Percentiles rank a stretch among this genome's conserved stretches.
phyloP scores from a whole-genome alignment of 148 eudicot species.

The Bassia scoparia region DNA sequence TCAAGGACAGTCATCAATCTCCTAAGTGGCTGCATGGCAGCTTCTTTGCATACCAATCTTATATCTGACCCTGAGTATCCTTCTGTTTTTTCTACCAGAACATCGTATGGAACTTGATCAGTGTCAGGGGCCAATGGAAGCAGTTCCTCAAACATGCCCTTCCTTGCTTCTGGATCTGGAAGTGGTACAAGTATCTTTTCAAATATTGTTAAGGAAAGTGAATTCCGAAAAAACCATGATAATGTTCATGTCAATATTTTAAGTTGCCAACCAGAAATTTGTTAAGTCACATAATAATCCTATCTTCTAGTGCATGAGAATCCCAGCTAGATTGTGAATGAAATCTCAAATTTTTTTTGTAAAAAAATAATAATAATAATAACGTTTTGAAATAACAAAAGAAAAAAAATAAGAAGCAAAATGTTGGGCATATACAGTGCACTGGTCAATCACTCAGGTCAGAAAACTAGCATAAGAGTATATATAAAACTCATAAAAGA shows the following conservation, averaged over 20 bases:
- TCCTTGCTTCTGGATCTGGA: slow-evolving; percentile 92
- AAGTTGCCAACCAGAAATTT: no score
- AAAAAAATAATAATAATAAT: no score
- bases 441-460: neutral
- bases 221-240: neutral
- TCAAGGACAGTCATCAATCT: slow-evolving; percentile 76
- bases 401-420: no score
- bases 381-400: neutral
- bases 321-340: neutral
- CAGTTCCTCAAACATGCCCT: slow-evolving; percentile 84
- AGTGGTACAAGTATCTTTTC: slow-evolving; percentile 91
- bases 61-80: slow-evolving; percentile 96
- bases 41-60: slow-evolving; percentile 89
- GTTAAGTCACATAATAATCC: neutral
- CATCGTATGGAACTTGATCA: slow-evolving; percentile 64
- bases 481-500: neutral
- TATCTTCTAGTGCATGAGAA: neutral
- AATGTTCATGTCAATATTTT: neutral
- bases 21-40: slow-evolving; percentile 98
- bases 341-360: neutral
- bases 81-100: slow-evolving; percentile 72
- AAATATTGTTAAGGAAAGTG: slow-evolving; percentile 25
- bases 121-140: slow-evolving; percentile 49
- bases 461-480: neutral
- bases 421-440: neutral